These are phyloP conservation scores for Candida ficus DNA, from an alignment of 805 yeast species.

Conservation along the genomic window DNA sequence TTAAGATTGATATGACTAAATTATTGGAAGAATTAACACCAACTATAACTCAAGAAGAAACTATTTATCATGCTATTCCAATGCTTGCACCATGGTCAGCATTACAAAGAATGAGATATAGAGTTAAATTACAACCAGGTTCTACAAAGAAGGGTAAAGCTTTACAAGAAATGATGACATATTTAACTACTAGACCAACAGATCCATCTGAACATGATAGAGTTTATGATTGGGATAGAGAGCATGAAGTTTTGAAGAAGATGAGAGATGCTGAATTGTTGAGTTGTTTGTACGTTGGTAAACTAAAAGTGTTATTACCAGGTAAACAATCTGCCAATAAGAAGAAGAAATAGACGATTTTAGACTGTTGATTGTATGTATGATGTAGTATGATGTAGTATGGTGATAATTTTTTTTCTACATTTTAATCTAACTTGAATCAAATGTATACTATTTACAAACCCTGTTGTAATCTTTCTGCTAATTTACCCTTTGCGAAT, in stretches of 20 bases:
- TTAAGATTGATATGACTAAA: conserved; percentile 38
- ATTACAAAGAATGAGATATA: conserved; percentile 66
- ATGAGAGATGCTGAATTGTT: conserved; percentile 64
- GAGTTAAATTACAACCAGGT: conserved; percentile 77
- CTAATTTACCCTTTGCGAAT: conserved; percentile 72
- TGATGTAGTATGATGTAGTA: too few species aligned
- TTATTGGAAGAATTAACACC: conserved; percentile 34
- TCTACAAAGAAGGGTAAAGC: conserved; percentile 85
- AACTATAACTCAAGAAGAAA: conserved; percentile 37
- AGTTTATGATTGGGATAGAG: conserved; percentile 66
- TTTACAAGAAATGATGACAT: conserved; percentile 58
- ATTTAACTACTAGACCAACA: conserved; percentile 47
- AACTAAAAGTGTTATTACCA: conserved; percentile 60
- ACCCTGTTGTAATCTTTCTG: conserved; percentile 45
- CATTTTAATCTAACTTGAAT: background rate
- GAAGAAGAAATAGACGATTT: conserved; percentile 4
- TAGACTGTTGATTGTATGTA: too few species aligned
- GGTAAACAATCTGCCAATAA: conserved; percentile 31
- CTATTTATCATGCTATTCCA: conserved; percentile 62
- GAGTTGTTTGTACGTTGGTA: conserved; percentile 64
- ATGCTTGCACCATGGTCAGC: conserved; percentile 93
- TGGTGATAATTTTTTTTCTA: background rate
- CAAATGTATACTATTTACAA: conserved; percentile 18
- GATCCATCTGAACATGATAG: conserved; percentile 39
- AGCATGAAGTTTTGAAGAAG: conserved; percentile 48